A percentile compares a stretch with the other conserved stretches of the same genome.
These are phyloP conservation scores for Macrocybe gigantea DNA, from an alignment of 768 basidiomycete species.

Conservation along the genomic window DNA sequence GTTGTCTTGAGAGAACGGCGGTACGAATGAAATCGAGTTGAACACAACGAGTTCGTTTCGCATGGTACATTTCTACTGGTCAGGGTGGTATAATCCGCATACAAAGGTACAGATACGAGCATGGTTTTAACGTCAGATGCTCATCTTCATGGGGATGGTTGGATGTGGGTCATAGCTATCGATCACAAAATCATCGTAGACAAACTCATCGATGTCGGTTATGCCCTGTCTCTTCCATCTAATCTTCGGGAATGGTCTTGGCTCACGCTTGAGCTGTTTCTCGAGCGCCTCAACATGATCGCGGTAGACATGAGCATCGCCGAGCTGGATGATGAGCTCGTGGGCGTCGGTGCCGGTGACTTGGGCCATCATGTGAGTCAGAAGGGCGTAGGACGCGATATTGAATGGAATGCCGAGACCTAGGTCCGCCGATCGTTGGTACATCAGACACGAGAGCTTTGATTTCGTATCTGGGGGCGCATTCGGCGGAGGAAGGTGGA, in stretches of 20 bases:
- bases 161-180: conserved; percentile 85
- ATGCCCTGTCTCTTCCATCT: conserved; percentile 62
- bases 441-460: conserved; percentile 91
- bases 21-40: too few species aligned
- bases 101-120: too few species aligned
- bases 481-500: conserved; percentile 66
- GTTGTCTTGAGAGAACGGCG: too few species aligned
- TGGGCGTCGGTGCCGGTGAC: conserved; percentile 82
- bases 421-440: conserved; percentile 94
- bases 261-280: conserved; percentile 72
- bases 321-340: conserved; percentile 93
- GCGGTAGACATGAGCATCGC: conserved; percentile 94
- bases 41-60: too few species aligned
- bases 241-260: conserved; percentile 79
- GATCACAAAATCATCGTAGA: conserved; percentile 73
- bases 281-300: conserved; percentile 89
- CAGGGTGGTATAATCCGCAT: too few species aligned
- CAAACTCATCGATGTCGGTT: conserved; percentile 74
- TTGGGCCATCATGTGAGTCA: conserved; percentile 97
- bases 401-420: conserved; percentile 99
- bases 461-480: conserved; percentile 46
- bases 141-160: conserved; percentile 94
- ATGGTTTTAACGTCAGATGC: conserved; percentile 41
- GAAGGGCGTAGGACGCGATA: conserved; percentile 95
- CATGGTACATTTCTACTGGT: too few species aligned